phyloP scores from a whole-genome alignment of 2,329 filamentous ascomycete genomes.

The Botrytis pseudocinerea region DNA sequence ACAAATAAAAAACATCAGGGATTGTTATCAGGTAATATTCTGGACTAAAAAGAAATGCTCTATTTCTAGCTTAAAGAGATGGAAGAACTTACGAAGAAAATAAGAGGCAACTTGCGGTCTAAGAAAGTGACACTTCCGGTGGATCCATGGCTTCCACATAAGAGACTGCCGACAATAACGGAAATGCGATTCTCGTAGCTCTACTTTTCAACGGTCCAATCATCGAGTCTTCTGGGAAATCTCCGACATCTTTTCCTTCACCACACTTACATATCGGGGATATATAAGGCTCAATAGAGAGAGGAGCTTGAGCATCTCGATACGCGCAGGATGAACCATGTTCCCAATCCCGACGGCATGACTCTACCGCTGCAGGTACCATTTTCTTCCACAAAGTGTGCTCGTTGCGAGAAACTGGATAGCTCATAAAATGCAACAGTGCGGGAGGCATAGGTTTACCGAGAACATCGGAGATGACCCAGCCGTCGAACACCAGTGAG shows the following conservation, averaged over 20 bases:
- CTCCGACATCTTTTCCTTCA: conserved; percentile 4
- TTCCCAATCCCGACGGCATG: conserved; percentile 5
- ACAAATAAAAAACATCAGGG: background rate
- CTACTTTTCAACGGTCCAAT: background rate
- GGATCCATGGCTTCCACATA: conserved; percentile 4
- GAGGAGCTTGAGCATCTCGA: background rate
- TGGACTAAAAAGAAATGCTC: too few species aligned
- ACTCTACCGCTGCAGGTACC: conserved; percentile 1
- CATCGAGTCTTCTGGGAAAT: background rate
- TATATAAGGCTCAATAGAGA: background rate
- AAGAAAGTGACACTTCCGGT: background rate
- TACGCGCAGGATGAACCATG: background rate
- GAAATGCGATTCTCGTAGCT: conserved; percentile 1
- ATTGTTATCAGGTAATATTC: background rate
- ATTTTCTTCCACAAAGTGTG: conserved; percentile 6
- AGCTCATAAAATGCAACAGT: background rate
- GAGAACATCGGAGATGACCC: background rate
- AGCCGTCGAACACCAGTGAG: background rate
- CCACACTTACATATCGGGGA: conserved; percentile 3
- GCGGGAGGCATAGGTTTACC: background rate
- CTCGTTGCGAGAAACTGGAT: background rate
- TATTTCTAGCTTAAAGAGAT: background rate
- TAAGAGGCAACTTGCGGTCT: background rate
- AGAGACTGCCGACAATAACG: conserved; percentile 5
- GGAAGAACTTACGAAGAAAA: background rate